Evolutionary conservation across 2,329 filamentous ascomycete species (phyloP), one percentile per base, ranked within the genome.

Genomic region (Pseudocercospora crystallina): DNA sequence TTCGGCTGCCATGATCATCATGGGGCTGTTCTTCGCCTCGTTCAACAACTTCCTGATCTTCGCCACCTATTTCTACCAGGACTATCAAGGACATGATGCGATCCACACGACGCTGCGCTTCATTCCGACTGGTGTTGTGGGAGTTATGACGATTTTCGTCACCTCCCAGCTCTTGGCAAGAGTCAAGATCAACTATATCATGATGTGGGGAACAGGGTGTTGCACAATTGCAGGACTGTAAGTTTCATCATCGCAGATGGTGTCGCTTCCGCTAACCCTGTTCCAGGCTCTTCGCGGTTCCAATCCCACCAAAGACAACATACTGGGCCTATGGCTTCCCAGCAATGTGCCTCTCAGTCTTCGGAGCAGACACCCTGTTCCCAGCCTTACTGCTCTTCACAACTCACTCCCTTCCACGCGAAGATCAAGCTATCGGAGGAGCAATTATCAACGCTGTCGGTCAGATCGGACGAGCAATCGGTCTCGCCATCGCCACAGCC

Each of bases 11-110:
- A 82, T 87, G 73, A 63, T 78, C 30, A 81, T 85, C 59, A 86
- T 87, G 79, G 75, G 75, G 0, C 66, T 87, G 1, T 87, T 87
- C 70, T 87, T 85, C 61, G 78, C 80, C 13, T 74, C 77, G 2
- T 89, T 88, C 71, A 87, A 85, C 69, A 84, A 84, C 65, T 86
- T 79, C 58, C 70, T 87, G 34, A 74, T 88, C 53, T 86, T 80
- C 60, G 79, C 83, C 1, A 89, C 85, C 4, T 88, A 85, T 67
- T 86, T 54, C 68, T 88, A 81, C 68, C 85, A 89, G 66, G 78
- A 84, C 56, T 87, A 80, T 64, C 83, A 85, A 59, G 80, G 77
- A 0, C 74, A 83, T 1, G 76, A 75, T 0, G 73, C 83, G 0
- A 71, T 87, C n/a, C 79, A 86, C 56, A 87, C 85, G 0, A 86